Conservation (phyloP, 1,284 basidiomycete species). For the Sanghuangporus weigelae region DNA sequence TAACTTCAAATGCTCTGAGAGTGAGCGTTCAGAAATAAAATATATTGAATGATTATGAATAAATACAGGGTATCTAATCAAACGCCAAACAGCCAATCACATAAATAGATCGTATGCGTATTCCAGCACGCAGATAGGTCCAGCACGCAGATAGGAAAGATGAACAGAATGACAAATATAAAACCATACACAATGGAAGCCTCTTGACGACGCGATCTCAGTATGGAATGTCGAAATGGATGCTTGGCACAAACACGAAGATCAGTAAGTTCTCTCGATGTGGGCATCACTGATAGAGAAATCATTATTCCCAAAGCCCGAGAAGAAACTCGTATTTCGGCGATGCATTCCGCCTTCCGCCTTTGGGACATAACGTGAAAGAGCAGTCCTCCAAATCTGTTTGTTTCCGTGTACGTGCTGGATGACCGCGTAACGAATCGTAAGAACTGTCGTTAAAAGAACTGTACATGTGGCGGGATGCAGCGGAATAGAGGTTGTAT, state of each 20-base stretch:
- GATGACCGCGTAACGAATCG: constrained; percentile 37
- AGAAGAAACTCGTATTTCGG: constrained; percentile 12
- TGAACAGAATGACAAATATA: not conserved
- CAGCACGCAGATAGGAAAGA: not conserved
- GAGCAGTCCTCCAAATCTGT: constrained; percentile 45
- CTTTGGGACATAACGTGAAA: constrained; percentile 38
- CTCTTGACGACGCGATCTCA: not conserved
- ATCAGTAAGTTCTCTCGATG: not conserved
- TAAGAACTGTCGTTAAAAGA: constrained; percentile 36
- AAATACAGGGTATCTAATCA: not conserved
- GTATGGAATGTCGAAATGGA: not conserved
- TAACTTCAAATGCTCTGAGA: no score
- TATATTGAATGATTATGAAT: not conserved
- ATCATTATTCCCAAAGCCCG: not conserved
- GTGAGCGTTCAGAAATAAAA: not conserved
- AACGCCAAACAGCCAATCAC: not conserved
- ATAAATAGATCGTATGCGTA: not conserved
- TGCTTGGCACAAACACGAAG: not conserved
- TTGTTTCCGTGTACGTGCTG: constrained; percentile 42
- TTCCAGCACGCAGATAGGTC: not conserved
- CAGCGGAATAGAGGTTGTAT: not conserved
- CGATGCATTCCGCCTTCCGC: constrained; percentile 9
- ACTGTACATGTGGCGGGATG: constrained; percentile 29
- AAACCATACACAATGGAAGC: not conserved
- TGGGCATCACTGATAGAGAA: not conserved